Conservation (phyloP, 108 stramenopile species). For the Cylindrotheca closterium region DNA sequence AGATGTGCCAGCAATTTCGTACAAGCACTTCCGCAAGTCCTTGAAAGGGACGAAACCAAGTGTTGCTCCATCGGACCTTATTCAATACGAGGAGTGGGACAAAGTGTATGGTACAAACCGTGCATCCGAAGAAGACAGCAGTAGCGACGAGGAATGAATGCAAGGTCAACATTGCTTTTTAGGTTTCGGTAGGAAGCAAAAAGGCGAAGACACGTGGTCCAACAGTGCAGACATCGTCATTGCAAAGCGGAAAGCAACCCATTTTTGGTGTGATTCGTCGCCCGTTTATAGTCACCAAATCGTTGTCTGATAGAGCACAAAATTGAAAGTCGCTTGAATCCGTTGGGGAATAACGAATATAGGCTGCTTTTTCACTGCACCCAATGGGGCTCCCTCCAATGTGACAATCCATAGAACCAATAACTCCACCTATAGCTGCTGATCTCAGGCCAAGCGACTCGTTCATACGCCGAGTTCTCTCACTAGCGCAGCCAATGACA, state of each 20-base stretch:
- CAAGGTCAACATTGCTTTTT: neutral
- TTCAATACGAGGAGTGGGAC: slow-evolving; percentile 78
- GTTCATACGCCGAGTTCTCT: slow-evolving; percentile 35
- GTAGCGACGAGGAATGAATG: slow-evolving; percentile 42
- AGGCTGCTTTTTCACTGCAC: slow-evolving; percentile 68
- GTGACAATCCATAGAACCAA: slow-evolving; percentile 76
- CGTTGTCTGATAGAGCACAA: slow-evolving; percentile 56
- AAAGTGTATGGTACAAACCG: slow-evolving; percentile 66
- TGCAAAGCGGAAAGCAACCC: slow-evolving; percentile 68
- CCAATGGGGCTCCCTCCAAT: slow-evolving; percentile 64
- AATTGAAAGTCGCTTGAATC: slow-evolving; percentile 58
- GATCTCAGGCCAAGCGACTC: slow-evolving; percentile 30
- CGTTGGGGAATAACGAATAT: slow-evolving; percentile 59
- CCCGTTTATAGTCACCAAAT: slow-evolving; percentile 83
- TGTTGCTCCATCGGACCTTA: slow-evolving; percentile 83
- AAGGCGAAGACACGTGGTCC: slow-evolving; percentile 84
- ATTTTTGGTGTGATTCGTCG: slow-evolving; percentile 56
- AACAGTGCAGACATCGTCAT: slow-evolving; percentile 77
- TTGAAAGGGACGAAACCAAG: slow-evolving; percentile 80
- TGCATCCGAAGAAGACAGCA: slow-evolving; percentile 38
- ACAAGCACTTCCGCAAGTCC: slow-evolving; percentile 84
- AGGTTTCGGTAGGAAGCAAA: slow-evolving; percentile 39
- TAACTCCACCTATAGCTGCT: slow-evolving; percentile 58
- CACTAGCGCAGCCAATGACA: slow-evolving; percentile 62
- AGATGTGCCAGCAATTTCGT: slow-evolving; percentile 86